These are phyloP conservation scores for Parmelia sp. DNA, from an alignment of 495 filamentous ascomycete genomes.

Conservation along the genomic window DNA sequence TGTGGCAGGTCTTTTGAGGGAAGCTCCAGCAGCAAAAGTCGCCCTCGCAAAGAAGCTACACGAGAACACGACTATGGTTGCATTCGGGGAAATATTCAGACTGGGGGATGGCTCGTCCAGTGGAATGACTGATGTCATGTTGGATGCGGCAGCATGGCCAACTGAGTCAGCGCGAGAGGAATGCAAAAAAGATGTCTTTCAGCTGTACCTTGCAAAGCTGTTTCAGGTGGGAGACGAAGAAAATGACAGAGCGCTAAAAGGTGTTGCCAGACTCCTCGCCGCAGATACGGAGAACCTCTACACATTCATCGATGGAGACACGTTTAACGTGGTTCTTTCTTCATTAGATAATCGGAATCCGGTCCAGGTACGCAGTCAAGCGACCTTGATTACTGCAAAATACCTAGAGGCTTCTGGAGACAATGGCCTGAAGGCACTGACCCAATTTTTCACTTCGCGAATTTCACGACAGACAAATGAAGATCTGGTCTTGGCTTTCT, in stretches of 20 bases:
- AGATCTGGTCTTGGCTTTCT: constrained; percentile 70
- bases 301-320: constrained; percentile 65
- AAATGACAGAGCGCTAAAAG: constrained; percentile 54
- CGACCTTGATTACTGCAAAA: constrained; percentile 67
- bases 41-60: constrained; percentile 46
- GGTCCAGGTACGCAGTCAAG: constrained; percentile 61
- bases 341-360: constrained; percentile 72
- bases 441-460: constrained; percentile 56
- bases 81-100: constrained; percentile 53
- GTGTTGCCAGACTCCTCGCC: constrained; percentile 55
- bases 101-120: constrained; percentile 56
- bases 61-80: constrained; percentile 44
- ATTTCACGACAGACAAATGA: constrained; percentile 49
- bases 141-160: constrained; percentile 54
- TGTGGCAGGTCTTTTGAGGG: constrained; percentile 51
- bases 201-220: constrained; percentile 57
- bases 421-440: constrained; percentile 56
- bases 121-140: constrained; percentile 48
- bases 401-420: constrained; percentile 72
- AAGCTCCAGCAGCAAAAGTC: constrained; percentile 50
- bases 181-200: constrained; percentile 58
- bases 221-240: constrained; percentile 56
- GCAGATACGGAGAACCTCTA: constrained; percentile 54
- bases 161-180: constrained; percentile 42
- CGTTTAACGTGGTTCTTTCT: constrained; percentile 69